Base-by-base conservation (phyloP, 371 early-diverging fungal genomes). In the Chytridiales sp. region DNA sequence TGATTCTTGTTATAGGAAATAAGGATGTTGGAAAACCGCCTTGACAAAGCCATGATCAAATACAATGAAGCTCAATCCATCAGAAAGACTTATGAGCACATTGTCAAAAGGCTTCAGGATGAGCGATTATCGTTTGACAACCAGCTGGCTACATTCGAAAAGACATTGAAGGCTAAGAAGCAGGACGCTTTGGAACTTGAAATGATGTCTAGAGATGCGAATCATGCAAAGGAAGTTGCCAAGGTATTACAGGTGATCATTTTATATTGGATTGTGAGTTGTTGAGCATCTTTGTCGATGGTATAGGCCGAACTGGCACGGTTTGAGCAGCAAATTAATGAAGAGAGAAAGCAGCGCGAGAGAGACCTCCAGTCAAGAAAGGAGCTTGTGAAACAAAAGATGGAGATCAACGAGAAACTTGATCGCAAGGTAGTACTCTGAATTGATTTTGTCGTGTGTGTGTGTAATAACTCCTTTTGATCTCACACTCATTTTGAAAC, bases 21-120 rank as follows among this genome's bases (percentile, higher is more conserved):
- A 27, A 62, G 77, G 15, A 71, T 61, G 66, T 66, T 82, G 2
- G 81, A 82, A 56, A 82, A 81, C 64, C 42, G 78, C 4, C 68
- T 82, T 9, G 83, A 82, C 66, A 82, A 80, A 58, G 79, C 81
- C 41, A 71, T 72, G 64, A 82, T 81, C 62, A 82, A 82, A 61
- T 82, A 76, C 69, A 77, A 81, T 61, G 83, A 82, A 46, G 79
- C 83, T 0, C 81, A 79, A 48, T 74, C 83, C 3, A 72, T 82
- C 36, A 58, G 75, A n/a, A 82, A 79, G 57, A 79, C 76, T 0
- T 82, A 82, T 60, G 83, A 82, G 61, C 68, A 74, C 47, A 82
- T 82, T 47, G 74, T 77, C 30, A 73, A 78, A 56, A 24, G 71
- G 29, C 68, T 82, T 32, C 83, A 82, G 60, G 83, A 80, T 17